These are phyloP conservation scores for Cystobasidium slooffiae DNA, from an alignment of 1,284 basidiomycete species.

Conservation along the genomic window DNA sequence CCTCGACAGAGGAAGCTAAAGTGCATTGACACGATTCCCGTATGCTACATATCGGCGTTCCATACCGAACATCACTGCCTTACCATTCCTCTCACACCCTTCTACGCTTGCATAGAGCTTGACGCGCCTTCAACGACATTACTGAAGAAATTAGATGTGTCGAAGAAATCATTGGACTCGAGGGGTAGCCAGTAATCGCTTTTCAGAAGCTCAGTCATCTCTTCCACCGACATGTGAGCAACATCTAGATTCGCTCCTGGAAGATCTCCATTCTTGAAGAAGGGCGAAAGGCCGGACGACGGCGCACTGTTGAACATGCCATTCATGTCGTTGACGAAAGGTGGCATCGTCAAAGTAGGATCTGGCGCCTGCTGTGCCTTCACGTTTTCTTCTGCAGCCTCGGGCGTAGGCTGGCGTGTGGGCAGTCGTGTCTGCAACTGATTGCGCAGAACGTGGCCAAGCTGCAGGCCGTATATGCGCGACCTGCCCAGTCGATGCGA, in stretches of 20 bases:
- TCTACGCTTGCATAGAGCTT: neutral
- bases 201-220: slow-evolving; percentile 22
- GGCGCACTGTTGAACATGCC: slow-evolving; percentile 5
- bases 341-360: neutral
- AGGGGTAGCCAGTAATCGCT: slow-evolving; percentile 33
- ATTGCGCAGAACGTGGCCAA: slow-evolving; percentile 18
- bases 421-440: slow-evolving; percentile 18
- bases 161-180: slow-evolving; percentile 29
- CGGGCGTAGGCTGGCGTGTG: slow-evolving; percentile 26
- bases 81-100: too few species aligned
- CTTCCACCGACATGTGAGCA: slow-evolving; percentile 24
- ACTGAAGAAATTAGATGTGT: slow-evolving; percentile 17
- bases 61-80: too few species aligned
- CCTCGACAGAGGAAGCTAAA: too few species aligned
- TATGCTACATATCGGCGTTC: too few species aligned
- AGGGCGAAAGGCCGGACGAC: slow-evolving; percentile 10
- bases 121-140: neutral
- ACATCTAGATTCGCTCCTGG: slow-evolving; percentile 4
- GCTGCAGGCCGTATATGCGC: slow-evolving; percentile 29
- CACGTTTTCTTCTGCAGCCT: neutral
- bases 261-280: slow-evolving; percentile 11
- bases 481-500: slow-evolving; percentile 24
- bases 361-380: neutral
- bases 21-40: too few species aligned
- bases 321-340: neutral